phyloP scores from a whole-genome alignment of 2,329 filamentous ascomycete species.

The Fusarium incarnatum region DNA sequence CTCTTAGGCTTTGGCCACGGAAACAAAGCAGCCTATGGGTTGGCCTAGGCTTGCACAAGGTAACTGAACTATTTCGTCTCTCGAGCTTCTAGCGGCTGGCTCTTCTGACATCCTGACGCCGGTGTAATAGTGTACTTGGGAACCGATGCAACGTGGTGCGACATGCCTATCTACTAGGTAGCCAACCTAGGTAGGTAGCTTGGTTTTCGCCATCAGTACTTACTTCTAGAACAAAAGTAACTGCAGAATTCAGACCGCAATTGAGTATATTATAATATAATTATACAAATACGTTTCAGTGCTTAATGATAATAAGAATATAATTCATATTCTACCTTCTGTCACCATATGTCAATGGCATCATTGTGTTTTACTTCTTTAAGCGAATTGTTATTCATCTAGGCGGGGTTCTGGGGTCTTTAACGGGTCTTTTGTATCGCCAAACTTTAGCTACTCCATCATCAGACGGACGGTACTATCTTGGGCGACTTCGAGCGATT shows the following conservation, averaged over 20 bases:
- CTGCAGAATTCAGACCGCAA: neutral
- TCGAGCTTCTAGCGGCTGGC: neutral
- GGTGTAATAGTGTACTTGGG: neutral
- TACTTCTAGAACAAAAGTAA: neutral
- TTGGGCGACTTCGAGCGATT: conserved; percentile 7
- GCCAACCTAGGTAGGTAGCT: neutral
- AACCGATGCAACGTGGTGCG: neutral
- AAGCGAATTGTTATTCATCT: conserved; percentile 8
- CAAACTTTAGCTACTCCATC: conserved; percentile 7
- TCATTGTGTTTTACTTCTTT: neutral
- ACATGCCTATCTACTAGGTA: neutral
- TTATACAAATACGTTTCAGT: neutral
- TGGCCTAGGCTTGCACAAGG: neutral
- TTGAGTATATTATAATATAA: neutral
- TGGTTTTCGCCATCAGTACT: neutral
- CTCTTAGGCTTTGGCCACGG: neutral
- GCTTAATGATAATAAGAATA: neutral
- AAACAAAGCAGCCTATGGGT: neutral
- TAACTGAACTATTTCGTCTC: neutral
- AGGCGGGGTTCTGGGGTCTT: conserved; percentile 18
- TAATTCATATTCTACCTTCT: neutral
- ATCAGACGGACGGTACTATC: neutral
- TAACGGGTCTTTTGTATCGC: conserved; percentile 21
- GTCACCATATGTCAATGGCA: neutral
- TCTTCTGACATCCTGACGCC: neutral